Conservation (phyloP, 768 basidiomycete species). For the Cyathus striatus region DNA sequence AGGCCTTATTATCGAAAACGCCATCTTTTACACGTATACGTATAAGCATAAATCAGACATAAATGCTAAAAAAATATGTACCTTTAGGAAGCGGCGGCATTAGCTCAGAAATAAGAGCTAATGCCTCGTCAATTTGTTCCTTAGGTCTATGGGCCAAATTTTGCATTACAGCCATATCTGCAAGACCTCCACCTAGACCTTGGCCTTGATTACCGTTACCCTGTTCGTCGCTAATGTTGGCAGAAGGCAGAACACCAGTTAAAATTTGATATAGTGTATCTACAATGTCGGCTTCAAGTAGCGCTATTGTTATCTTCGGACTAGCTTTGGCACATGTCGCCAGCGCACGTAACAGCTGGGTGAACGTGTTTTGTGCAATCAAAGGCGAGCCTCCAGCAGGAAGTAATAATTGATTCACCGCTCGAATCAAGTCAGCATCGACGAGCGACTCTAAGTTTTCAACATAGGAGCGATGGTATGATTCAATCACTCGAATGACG, state of each 20-base stretch:
- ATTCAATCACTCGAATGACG: constrained; percentile 91
- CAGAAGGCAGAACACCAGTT: constrained; percentile 85
- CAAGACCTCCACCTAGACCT: constrained; percentile 81
- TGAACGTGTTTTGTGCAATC: constrained; percentile 84
- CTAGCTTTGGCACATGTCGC: constrained; percentile 86
- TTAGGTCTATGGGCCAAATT: constrained; percentile 95
- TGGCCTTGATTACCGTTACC: constrained; percentile 61
- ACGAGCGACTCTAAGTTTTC: constrained; percentile 86
- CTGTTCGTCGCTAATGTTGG: constrained; percentile 43
- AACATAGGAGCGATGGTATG: constrained; percentile 79
- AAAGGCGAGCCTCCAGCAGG: constrained; percentile 85
- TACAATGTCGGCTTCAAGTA: constrained; percentile 91
- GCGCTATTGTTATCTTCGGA: constrained; percentile 77
- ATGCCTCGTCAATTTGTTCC: constrained; percentile 93
- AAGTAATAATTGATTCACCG: constrained; percentile 79
- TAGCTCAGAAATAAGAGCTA: constrained; percentile 85
- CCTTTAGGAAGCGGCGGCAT: constrained; percentile 93
- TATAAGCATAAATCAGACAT: constrained; percentile 4
- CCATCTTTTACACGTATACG: too few species aligned
- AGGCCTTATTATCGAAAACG: constrained; percentile 88
- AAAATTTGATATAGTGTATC: constrained; percentile 92
- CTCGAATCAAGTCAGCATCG: constrained; percentile 71
- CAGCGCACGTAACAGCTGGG: constrained; percentile 78
- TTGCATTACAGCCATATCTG: constrained; percentile 98
- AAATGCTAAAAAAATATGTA: constrained; percentile 19